phyloP scores from a whole-genome alignment of 192 early-diverging fungal genomes.

The Fimicolochytrium jonesii region DNA sequence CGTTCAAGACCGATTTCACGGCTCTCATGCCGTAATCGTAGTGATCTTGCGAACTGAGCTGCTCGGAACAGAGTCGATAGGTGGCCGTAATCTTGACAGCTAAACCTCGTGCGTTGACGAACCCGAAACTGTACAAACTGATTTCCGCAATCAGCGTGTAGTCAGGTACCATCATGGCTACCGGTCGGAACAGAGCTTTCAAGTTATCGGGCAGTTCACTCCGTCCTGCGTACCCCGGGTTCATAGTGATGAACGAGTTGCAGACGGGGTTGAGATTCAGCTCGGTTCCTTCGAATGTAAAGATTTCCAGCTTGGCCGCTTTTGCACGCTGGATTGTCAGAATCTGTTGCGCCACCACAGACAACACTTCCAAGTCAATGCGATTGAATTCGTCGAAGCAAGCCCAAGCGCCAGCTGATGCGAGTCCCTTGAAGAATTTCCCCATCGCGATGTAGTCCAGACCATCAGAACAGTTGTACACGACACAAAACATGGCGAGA shows the following conservation, averaged over 20 bases:
- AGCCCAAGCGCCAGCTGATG: constrained; percentile 61
- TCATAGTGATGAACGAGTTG: constrained; percentile 63
- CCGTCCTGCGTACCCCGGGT: constrained; percentile 60
- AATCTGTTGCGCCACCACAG: constrained; percentile 62
- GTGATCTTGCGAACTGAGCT: constrained; percentile 59
- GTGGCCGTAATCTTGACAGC: constrained; percentile 60
- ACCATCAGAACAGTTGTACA: constrained; percentile 63
- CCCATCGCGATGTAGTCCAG: constrained; percentile 65
- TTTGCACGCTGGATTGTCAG: constrained; percentile 59
- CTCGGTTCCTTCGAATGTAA: constrained; percentile 58
- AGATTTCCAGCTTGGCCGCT: constrained; percentile 50
- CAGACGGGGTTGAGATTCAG: constrained; percentile 49
- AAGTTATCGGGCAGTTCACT: constrained; percentile 61
- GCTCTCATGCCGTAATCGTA: constrained; percentile 64
- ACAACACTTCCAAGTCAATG: constrained; percentile 61
- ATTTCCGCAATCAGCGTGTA: constrained; percentile 63
- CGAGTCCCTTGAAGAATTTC: constrained; percentile 61
- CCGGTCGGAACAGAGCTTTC: constrained; percentile 56
- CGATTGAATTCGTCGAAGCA: constrained; percentile 63
- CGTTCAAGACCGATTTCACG: constrained; percentile 56
- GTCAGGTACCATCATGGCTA: constrained; percentile 59
- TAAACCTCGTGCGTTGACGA: constrained; percentile 48
- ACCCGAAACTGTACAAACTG: constrained; percentile 60
- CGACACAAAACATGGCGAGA: constrained; percentile 63
- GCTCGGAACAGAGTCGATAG: constrained; percentile 57